A percentile compares a stretch with the other conserved stretches of the same genome.
Conservation (phyloP, 345 rosid species). For the Brassica napus region Da-Ae NC_063446.1:38333501-38334000, state of each 20-base stretch:
- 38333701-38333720: constrained; percentile 64
- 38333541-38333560: constrained; percentile 47
- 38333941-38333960: not conserved
- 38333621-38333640: constrained; percentile 54
- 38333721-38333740: constrained; percentile 7
- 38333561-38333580: constrained; percentile 58
- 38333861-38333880: not conserved
- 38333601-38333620: constrained; percentile 69
- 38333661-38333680: constrained; percentile 61
- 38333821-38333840: not conserved
- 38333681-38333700: constrained; percentile 64
- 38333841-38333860: not conserved
- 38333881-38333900: not conserved
- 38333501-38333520: constrained; percentile 72
- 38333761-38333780: not conserved
- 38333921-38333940: not conserved
- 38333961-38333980: not conserved
- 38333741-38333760: not conserved
- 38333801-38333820: not conserved
- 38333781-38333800: not conserved
- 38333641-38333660: constrained; percentile 57
- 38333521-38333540: constrained; percentile 66
- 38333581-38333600: constrained; percentile 56
- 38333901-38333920: not conserved
- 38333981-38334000: not conserved